Evolutionary conservation across 805 yeast genomes (phyloP).

Genomic region (Tanozyma kutaoensis): DNA sequence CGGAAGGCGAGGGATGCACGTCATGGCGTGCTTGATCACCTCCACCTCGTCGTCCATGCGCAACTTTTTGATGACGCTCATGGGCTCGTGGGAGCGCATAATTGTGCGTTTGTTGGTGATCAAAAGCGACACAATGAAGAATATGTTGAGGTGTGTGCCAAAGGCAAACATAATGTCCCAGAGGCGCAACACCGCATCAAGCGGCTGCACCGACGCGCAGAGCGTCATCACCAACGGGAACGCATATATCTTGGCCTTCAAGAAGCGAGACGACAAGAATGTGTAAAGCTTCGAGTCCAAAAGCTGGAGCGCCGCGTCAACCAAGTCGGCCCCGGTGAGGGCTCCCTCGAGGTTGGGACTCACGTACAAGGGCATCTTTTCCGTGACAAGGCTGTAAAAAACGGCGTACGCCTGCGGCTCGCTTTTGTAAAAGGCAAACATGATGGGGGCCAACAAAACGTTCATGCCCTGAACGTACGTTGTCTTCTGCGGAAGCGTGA

Average conservation of each 20-base stretch:
- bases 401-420: conserved; percentile 81
- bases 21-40: conserved; percentile 64
- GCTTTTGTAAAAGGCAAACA: conserved; percentile 52
- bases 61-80: conserved; percentile 58
- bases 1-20: conserved; percentile 68
- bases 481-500: conserved; percentile 17
- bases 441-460: conserved; percentile 72
- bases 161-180: conserved; percentile 92
- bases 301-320: conserved; percentile 58
- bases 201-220: conserved; percentile 81
- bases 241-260: conserved; percentile 80
- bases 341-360: conserved; percentile 72
- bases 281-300: conserved; percentile 62
- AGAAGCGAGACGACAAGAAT: conserved; percentile 44
- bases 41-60: conserved; percentile 63
- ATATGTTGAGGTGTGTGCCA: conserved; percentile 78
- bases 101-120: conserved; percentile 53
- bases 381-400: conserved; percentile 46
- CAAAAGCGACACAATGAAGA: conserved; percentile 75
- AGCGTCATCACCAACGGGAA: conserved; percentile 73
- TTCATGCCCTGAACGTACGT: conserved; percentile 88
- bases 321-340: conserved; percentile 57
- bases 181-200: conserved; percentile 56
- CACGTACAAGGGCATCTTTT: conserved; percentile 65
- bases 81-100: conserved; percentile 53